Evolutionary conservation across 352 stramenopile genomes (phyloP), one percentile per base, ranked within the genome.

Genomic region (Globisporangium sylvaticum): DNA sequence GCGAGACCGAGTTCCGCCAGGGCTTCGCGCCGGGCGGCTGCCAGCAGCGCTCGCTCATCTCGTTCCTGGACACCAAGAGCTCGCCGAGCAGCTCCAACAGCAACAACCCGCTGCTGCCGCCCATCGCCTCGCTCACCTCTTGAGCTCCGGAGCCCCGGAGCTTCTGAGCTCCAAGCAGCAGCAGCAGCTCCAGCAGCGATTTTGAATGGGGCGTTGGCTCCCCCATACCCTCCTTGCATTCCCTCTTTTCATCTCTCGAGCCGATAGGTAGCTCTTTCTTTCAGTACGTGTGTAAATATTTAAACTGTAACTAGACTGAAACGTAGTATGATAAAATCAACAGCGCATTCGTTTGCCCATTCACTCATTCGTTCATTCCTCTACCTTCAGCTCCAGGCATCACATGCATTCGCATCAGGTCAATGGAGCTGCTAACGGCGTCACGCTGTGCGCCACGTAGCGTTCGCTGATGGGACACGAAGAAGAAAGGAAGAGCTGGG

Each of bases 81-180:
- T 20, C 60, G 14, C 46, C 34, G 18, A 50, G 20, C 18, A 50
- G 42, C 39, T n/a, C 39, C 42, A 44, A 18, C 12, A 50, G 18
- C n/a, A 34, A 5, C 32, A 62, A 14, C n/a, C 10, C 29, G 12
- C 60, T 32, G 31, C n/a, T 68, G 20, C 63, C 63, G 20, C 57
- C 63, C 1, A 64, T 68, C 31, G 64, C 64, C 27, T 68, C 64
- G 29, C 42, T 68, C 42, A 64, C 63, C 32, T 66, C 58, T 18
- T 64, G 29, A 39, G 14, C 56, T 27, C 32, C 56, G n/a, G n/a
- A n/a, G n/a, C n/a, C 7, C 58, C 14, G 54, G 42, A 34, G 22
- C 48, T 24, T 1, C 7, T 39, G 34, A 22, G 24, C 56, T 27
- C 32, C 56, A 34, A 22, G 29, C n/a, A 48, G 18, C 56, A 32